phyloP scores from a whole-genome alignment of 176 grass and related monocot species.

The Hordeum vulgare region MorexV3_pseudomolecules_assembly NC_058521.1:511595268-511595767 shows the following conservation, averaged over 20 bases:
- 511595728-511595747: conserved; percentile 5
- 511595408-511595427: neutral
- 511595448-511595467: too few species aligned
- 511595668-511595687: neutral
- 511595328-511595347: neutral
- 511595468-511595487: too few species aligned
- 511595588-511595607: neutral
- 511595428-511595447: too few species aligned
- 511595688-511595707: neutral
- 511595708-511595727: neutral
- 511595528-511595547: too few species aligned
- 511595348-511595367: neutral
- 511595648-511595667: neutral
- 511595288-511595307: neutral
- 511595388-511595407: neutral
- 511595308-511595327: neutral
- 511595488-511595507: neutral
- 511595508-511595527: too few species aligned
- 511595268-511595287: neutral
- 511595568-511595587: too few species aligned
- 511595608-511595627: neutral
- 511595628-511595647: neutral
- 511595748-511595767: conserved; percentile 25
- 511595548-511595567: too few species aligned
- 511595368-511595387: neutral